phyloP scores from a whole-genome alignment of 805 yeast genomes.

The Pichia nanzhaoensis region DNA sequence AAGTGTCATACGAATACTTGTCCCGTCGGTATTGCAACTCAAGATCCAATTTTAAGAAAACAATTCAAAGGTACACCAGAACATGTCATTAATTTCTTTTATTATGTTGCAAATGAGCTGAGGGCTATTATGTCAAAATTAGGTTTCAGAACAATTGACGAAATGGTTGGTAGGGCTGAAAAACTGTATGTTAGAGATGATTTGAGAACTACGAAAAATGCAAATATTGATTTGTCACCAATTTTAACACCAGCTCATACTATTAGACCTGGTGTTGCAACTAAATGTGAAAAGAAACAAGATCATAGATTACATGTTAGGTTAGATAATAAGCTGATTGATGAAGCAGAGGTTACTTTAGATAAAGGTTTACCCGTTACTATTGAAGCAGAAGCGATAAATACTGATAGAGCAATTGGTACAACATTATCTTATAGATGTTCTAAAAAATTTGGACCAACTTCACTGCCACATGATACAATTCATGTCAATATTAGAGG shows the following conservation, averaged over 20 bases:
- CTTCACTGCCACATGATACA: conserved; percentile 92
- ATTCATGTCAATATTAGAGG: conserved; percentile 88
- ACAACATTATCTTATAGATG: conserved; percentile 91
- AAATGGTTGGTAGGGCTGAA: conserved; percentile 98
- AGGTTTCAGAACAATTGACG: conserved; percentile 93
- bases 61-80: conserved; percentile 97
- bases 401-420: conserved; percentile 95
- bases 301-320: conserved; percentile 91
- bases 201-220: conserved; percentile 80
- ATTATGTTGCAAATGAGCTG: conserved; percentile 87
- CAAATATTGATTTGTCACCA: conserved; percentile 86
- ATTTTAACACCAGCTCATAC: conserved; percentile 95
- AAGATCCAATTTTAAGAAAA: conserved; percentile 87
- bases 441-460: conserved; percentile 88
- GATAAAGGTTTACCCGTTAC: conserved; percentile 95
- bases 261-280: conserved; percentile 94
- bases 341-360: conserved; percentile 91
- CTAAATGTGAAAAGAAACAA: conserved; percentile 85
- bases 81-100: conserved; percentile 96
- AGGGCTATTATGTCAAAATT: conserved; percentile 89
- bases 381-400: conserved; percentile 86
- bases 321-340: conserved; percentile 90
- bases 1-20: conserved; percentile 91
- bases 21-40: conserved; percentile 98
- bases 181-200: conserved; percentile 80